Conservation (phyloP, 306 rosid genomes). For the Lathyrus tuberosus region DNA sequence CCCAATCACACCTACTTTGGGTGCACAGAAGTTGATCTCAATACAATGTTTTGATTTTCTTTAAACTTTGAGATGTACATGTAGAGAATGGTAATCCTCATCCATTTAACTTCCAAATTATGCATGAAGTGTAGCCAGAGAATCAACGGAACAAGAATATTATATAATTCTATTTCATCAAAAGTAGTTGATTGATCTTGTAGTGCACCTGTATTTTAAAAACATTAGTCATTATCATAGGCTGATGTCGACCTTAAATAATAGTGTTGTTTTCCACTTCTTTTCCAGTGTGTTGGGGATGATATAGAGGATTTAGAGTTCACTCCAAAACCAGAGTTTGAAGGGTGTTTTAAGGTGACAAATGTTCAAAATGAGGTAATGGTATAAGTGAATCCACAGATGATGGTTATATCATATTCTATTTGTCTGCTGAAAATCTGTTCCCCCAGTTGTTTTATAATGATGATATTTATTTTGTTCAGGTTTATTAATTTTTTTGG, state of each 20-base stretch:
- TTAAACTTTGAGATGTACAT: constrained; percentile 25
- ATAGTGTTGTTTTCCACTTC: constrained; percentile 36
- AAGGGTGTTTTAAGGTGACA: constrained; percentile 84
- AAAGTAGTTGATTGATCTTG: no score
- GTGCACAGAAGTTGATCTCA: constrained; percentile 21
- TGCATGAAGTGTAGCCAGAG: constrained; percentile 23
- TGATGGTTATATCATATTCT: no score
- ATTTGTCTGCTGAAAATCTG: no score
- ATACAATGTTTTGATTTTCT: constrained; percentile 21
- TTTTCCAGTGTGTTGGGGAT: constrained; percentile 90
- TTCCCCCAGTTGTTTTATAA: no score
- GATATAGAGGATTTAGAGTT: constrained; percentile 90
- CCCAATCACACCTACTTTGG: constrained; percentile 2
- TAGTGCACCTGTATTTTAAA: constrained; percentile 33
- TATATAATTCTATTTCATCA: constrained; percentile 21
- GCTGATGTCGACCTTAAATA: constrained; percentile 20
- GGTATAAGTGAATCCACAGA: constrained; percentile 15
- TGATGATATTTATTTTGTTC: constrained; percentile 27
- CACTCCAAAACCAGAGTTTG: constrained; percentile 96
- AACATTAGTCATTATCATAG: constrained; percentile 17
- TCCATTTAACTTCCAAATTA: constrained; percentile 30
- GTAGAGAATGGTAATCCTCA: constrained; percentile 23
- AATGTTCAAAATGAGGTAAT: constrained; percentile 92
- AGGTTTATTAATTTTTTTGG: background rate
- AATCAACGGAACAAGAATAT: constrained; percentile 17